Evolutionary conservation across 2,329 filamentous ascomycete species (phyloP).

Genomic region (Epichloe sylvatica): DNA sequence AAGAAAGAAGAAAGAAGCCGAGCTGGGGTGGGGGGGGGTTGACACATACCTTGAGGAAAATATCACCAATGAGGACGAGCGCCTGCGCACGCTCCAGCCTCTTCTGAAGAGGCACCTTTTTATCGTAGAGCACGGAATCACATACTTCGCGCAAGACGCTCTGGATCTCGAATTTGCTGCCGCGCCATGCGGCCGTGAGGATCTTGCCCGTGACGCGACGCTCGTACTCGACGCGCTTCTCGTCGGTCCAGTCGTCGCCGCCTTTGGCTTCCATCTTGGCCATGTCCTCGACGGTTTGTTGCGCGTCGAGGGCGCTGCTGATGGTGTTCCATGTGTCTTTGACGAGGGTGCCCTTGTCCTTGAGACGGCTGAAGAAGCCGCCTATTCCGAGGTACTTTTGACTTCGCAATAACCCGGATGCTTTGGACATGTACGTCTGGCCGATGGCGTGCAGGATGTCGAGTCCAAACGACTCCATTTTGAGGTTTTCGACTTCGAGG

Average conservation of each 20-base stretch:
- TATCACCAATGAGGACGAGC: constrained; percentile 73
- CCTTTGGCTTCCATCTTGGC: constrained; percentile 87
- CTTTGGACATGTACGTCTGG: constrained; percentile 78
- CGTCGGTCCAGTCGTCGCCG: constrained; percentile 95
- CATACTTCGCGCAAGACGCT: constrained; percentile 89
- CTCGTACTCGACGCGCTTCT: constrained; percentile 92
- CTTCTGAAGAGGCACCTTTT: constrained; percentile 70
- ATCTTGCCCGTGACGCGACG: constrained; percentile 95
- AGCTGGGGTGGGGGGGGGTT: no score
- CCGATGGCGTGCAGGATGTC: constrained; percentile 95
- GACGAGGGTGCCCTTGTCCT: constrained; percentile 90
- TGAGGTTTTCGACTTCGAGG: constrained; percentile 91
- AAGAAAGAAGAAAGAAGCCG: no score
- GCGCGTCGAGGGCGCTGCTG: constrained; percentile 86
- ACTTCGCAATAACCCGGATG: constrained; percentile 73
- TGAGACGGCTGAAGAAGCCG: constrained; percentile 85
- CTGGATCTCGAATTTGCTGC: constrained; percentile 96
- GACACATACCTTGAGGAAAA: constrained; percentile 64
- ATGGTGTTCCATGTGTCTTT: constrained; percentile 99
- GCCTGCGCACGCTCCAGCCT: constrained; percentile 83
- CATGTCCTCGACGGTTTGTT: constrained; percentile 99
- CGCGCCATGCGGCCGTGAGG: constrained; percentile 87
- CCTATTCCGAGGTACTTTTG: constrained; percentile 95
- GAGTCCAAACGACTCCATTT: constrained; percentile 97
- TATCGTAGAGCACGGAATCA: constrained; percentile 68